Conservation (phyloP, 352 stramenopile genomes). For the Pythium rishiriense region DNA sequence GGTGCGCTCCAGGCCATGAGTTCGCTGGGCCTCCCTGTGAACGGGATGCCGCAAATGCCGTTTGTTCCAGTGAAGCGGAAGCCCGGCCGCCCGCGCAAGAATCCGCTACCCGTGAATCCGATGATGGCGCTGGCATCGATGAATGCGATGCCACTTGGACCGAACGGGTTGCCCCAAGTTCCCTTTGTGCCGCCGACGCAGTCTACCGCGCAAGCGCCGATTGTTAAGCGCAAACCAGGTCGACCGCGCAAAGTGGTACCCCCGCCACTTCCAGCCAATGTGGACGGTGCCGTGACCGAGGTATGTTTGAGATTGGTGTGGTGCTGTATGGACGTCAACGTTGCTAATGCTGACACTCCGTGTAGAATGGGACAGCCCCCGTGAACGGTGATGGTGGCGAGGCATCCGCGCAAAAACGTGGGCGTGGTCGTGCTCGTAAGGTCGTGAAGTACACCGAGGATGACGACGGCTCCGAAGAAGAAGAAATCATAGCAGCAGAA, state of each 20-base stretch:
- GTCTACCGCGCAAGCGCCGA: not conserved
- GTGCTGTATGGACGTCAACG: not conserved
- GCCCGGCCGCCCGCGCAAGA: constrained; percentile 23
- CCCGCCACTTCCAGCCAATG: not conserved
- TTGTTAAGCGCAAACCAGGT: constrained; percentile 23
- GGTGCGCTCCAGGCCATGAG: constrained; percentile 9
- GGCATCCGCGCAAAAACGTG: constrained; percentile 2
- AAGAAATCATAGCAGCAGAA: constrained; percentile 50
- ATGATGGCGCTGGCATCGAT: constrained; percentile 1
- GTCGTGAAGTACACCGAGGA: constrained; percentile 80
- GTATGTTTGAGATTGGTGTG: not conserved
- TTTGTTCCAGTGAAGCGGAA: constrained; percentile 21
- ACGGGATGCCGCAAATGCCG: constrained; percentile 7
- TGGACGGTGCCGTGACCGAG: not conserved
- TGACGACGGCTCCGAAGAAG: constrained; percentile 62
- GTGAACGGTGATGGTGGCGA: not conserved
- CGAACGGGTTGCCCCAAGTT: not conserved
- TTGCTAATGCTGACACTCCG: not conserved
- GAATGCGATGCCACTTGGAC: constrained; percentile 2
- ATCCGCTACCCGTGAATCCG: constrained; percentile 1
- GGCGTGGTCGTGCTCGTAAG: constrained; percentile 51
- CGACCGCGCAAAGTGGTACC: constrained; percentile 14
- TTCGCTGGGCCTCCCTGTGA: constrained; percentile 14
- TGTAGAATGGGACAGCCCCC: constrained; percentile 1
- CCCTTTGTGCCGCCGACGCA: not conserved